Base-by-base conservation (phyloP, 129 eudicot genomes). In the Pseudognaphalium luteoalbum region DNA sequence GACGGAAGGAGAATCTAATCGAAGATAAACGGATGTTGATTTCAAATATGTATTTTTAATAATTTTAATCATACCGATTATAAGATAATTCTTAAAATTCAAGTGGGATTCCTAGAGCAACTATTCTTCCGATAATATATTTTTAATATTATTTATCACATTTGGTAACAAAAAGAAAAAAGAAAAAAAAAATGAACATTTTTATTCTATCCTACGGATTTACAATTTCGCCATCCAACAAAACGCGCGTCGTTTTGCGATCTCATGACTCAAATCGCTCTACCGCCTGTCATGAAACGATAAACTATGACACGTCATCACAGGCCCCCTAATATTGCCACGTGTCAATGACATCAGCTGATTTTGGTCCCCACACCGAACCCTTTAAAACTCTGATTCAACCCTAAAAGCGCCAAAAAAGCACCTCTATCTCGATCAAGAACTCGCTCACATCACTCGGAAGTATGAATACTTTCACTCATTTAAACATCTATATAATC, bases 391-490 rank as follows among this genome's bases (percentile, higher is more conserved):
- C 82, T 51, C 83, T 37, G 70, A 50, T 68, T 56, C 60, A 79
- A 79, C 81, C 90, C 87, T 61, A 66, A 25, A 25, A 84, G 86
- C 89, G 86, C 86, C 91, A 85, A 86, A 84, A 86, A 5, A 71
- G 33, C 72, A 74, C 66, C 65, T n/a, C 68, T 73, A 50, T 68
- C 52, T 42, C 76, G 88, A 87, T 84, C 85, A 81, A 64, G 64
- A 78, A 64, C 72, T 72, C 73, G 60, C 66, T 74, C 83, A 22
- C 65, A 71, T 75, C 41, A 61, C 80, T 61, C 37, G 17, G 7
- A 10, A 22, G 34, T 20, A 25, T 20, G 66, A 61, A 56, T 20
- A 4, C 3, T 17, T 56, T 56, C 28, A 56, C 61, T 56, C 10
- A n/a, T 56, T 3, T 16, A 17, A 0, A 4, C 0, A 15, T 17